These are phyloP conservation scores for Penicillium olsonii DNA, from an alignment of 2,329 filamentous ascomycete species.

Conservation along the genomic window DNA sequence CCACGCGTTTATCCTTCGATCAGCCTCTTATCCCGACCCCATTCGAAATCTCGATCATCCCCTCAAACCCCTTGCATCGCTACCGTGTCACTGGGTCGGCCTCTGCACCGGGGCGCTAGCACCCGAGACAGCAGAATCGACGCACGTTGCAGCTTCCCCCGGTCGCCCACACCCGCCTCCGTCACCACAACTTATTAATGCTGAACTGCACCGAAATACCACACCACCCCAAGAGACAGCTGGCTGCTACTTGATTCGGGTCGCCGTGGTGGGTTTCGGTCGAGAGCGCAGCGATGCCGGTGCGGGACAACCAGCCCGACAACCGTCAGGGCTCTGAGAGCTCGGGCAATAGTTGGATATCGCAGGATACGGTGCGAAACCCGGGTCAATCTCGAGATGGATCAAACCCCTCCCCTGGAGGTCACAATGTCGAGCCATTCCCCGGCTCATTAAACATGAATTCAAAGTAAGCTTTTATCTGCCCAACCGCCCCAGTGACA, in stretches of 20 bases:
- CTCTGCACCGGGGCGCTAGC: constrained; percentile 14
- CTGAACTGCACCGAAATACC: constrained; percentile 10
- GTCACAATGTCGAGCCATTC: constrained; percentile 30
- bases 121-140: constrained; percentile 11
- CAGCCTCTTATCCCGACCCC: not conserved
- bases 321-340: constrained; percentile 44
- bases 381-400: constrained; percentile 21
- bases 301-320: constrained; percentile 34
- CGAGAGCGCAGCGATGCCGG: constrained; percentile 34
- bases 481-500: not conserved
- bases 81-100: constrained; percentile 7
- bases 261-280: constrained; percentile 21
- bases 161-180: constrained; percentile 5
- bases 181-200: constrained; percentile 24
- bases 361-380: constrained; percentile 43
- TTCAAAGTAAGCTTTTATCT: constrained; percentile 32
- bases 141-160: constrained; percentile 9
- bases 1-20: not conserved
- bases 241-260: constrained; percentile 24
- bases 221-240: constrained; percentile 17
- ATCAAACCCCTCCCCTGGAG: constrained; percentile 24
- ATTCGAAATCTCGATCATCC: not conserved
- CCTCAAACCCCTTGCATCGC: not conserved
- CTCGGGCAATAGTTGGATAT: constrained; percentile 41
- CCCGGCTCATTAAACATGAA: constrained; percentile 29